Evolutionary conservation across 2,329 filamentous ascomycete genomes (phyloP).

Genomic region (Ophiostoma ulmi): DNA sequence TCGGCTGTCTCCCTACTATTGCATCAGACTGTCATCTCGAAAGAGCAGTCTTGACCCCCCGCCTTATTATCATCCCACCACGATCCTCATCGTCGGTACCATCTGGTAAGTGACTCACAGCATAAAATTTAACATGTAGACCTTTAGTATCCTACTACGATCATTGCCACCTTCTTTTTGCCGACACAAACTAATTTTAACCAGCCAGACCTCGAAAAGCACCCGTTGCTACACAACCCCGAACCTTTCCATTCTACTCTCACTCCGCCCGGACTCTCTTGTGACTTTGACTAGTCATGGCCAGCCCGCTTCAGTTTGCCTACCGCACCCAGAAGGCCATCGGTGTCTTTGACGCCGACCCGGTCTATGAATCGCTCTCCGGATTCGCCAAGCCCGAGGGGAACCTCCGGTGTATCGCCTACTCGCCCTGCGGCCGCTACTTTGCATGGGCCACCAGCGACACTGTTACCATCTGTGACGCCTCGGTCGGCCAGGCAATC

Average conservation of each 20-base stretch:
- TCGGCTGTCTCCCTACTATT: not conserved
- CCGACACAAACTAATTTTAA: not conserved
- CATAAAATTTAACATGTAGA: not conserved
- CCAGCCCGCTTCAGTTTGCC: slow-evolving; percentile 87
- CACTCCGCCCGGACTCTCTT: slow-evolving; percentile 38
- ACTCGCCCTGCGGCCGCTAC: slow-evolving; percentile 93
- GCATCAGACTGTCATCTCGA: slow-evolving; percentile 13
- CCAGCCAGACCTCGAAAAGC: slow-evolving; percentile 11
- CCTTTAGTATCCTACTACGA: not conserved
- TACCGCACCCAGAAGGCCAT: slow-evolving; percentile 97
- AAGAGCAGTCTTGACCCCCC: slow-evolving; percentile 13
- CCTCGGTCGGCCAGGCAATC: slow-evolving; percentile 68
- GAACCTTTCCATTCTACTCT: slow-evolving; percentile 2
- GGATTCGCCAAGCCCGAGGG: slow-evolving; percentile 86
- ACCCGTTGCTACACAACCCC: not conserved
- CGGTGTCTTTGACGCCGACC: slow-evolving; percentile 85
- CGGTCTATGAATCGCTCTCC: slow-evolving; percentile 76
- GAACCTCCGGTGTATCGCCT: slow-evolving; percentile 88
- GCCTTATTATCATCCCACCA: not conserved
- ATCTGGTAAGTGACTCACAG: slow-evolving; percentile 6
- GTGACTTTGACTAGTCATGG: slow-evolving; percentile 94
- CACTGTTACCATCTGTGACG: slow-evolving; percentile 78
- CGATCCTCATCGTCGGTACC: not conserved
- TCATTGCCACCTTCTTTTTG: not conserved
- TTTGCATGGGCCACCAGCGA: slow-evolving; percentile 92